Base-by-base conservation (phyloP, 345 rosid species). In the Anastatica hierochuntica region DNA sequence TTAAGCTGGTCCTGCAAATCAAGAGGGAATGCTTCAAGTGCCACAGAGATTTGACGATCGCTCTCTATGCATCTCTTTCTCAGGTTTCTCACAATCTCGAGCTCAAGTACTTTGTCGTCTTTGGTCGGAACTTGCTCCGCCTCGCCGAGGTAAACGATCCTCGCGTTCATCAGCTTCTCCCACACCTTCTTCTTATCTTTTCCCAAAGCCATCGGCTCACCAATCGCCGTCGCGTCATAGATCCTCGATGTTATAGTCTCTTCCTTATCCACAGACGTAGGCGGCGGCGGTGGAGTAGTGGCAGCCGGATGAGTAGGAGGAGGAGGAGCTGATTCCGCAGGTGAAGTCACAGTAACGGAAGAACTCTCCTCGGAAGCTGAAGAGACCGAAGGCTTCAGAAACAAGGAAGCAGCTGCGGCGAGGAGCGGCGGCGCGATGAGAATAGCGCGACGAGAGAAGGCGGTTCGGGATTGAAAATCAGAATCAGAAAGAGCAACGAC, bases 81-180 rank as follows among this genome's bases (percentile, higher is more conserved):
- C 71, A 86, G 43, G 56, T 64, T 82, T 75, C 75, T 84, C 0
- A 84, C 70, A 48, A 86, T 82, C 64, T 84, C 76, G 20, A 87
- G 85, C 74, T 87, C 98, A 67, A 90, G 62, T 8, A 71, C 89
- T 53, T 79, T 76, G 27, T 90, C 98, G 16, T 90, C 96, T 44
- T 65, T 74, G 5, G 72, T 76, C 18, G 98, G 98, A 4, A 90
- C 98, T 21, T 84, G 96, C 81, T 87, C 98, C 1, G 96, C 92
- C 68, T 90, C 92, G 1, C 98, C 95, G 33, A 90, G 68, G 64
- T 87, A 87, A 53, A 87, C 85, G 41, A 90, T 69, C 72, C 92
- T 76, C 10, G 88, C 84, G 13, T 74, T 79, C 90, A 79, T 77
- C 42, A 87, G 51, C 84, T 76, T 90, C 75, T 82, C 98, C 96